Evolutionary conservation across 2,329 filamentous ascomycete species (phyloP), one percentile per base, ranked within the genome.

Genomic region (Cryphonectria radicalis): DNA sequence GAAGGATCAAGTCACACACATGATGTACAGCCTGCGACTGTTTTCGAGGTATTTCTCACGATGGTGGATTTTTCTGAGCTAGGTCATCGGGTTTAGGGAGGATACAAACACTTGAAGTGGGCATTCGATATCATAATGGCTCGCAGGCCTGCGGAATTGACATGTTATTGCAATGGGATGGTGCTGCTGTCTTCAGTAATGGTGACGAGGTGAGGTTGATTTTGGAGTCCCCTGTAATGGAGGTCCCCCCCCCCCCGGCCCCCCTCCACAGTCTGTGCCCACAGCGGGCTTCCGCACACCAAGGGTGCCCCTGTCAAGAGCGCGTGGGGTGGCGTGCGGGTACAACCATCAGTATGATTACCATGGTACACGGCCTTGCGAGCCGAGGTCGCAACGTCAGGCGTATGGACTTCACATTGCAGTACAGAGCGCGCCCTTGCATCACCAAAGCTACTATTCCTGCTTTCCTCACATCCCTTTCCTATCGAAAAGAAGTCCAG

Each of bases 191-290:
- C 3, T 14, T 40, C 19, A 40, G n/a, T 64, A 11, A n/a, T 10
- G 37, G 37, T 63, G 65, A 63, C 46, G 59, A 35, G 7, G 69
- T 70, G 65, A 63, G 43, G 65, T 64, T 50, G 32, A 65, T 46
- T 25, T 57, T 64, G 64, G 64, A 67, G 70, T 57, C 67, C 50
- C 53, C 53, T 62, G 35, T 62, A 40, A 19, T 17, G 8, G 22
- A 6, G 14, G 2, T 28, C 55, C 3, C 28, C 55, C 55, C 4
- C 59, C 35, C 59, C 59, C 19, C n/a, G n/a, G n/a, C n/a, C n/a
- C n/a, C n/a, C n/a, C n/a, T n/a, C n/a, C n/a, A n/a, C 1, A 19
- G 11, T 40, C 35, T 40, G 35, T 62, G 8, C 59, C 35, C 4
- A 32, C 40, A 43, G 64, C 43, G 19, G 32, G 64, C 65, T 37